Evolutionary conservation across 768 basidiomycete genomes (phyloP).

Genomic region (Boletus sensibilis): DNA sequence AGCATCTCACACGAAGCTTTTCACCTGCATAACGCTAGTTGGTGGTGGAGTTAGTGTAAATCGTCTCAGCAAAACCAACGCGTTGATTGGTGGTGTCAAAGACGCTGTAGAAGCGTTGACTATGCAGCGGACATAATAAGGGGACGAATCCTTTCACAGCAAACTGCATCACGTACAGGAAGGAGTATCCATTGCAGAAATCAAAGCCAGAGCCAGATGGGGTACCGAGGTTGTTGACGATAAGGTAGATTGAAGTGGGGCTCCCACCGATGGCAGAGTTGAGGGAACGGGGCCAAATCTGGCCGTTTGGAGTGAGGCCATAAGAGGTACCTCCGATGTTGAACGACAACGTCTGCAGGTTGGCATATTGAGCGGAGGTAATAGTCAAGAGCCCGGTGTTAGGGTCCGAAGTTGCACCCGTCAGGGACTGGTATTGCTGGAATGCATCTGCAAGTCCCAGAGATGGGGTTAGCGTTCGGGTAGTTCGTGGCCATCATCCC

Average conservation of each 20-base stretch:
- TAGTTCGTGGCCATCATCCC: neutral
- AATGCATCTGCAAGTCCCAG: constrained; percentile 22
- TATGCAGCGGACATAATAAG: neutral
- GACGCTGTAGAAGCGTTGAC: constrained; percentile 43
- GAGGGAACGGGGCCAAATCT: constrained; percentile 35
- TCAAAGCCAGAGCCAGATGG: constrained; percentile 13
- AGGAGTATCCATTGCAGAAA: constrained; percentile 20
- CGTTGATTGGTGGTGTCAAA: constrained; percentile 40
- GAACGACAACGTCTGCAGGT: constrained; percentile 27
- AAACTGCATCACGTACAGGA: constrained; percentile 4
- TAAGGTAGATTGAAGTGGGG: constrained; percentile 25
- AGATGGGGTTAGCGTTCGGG: neutral
- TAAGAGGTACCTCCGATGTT: constrained; percentile 17
- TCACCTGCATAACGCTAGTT: neutral
- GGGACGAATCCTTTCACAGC: neutral
- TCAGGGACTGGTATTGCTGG: constrained; percentile 20
- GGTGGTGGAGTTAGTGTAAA: constrained; percentile 10
- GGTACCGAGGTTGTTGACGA: constrained; percentile 21
- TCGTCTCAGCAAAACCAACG: constrained; percentile 42
- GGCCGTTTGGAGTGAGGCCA: constrained; percentile 24
- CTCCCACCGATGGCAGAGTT: constrained; percentile 29
- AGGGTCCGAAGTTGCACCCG: constrained; percentile 26
- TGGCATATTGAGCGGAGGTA: constrained; percentile 21
- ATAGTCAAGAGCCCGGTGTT: constrained; percentile 28
- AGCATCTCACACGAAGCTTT: neutral